Conservation (phyloP, 2,329 filamentous ascomycete genomes). For the Dactylellina drechsleri region DNA sequence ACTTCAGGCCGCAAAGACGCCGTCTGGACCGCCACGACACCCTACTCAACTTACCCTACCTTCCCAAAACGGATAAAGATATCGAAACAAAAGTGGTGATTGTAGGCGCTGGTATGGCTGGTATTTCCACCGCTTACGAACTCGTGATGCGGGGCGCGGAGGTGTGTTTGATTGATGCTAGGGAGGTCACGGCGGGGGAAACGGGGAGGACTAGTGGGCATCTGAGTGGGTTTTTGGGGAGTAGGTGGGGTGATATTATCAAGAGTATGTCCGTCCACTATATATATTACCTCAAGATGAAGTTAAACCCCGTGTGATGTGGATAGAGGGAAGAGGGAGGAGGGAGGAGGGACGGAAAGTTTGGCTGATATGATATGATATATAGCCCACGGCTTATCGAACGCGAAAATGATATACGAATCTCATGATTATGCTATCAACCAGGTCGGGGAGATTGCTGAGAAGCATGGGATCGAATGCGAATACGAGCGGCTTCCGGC, state of each 20-base stretch:
- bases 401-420: conserved; percentile 66
- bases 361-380: too few relatives aligned
- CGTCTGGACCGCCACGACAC: conserved; percentile 67
- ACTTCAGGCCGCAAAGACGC: conserved; percentile 67
- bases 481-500: conserved; percentile 67
- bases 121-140: conserved; percentile 67
- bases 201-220: conserved; percentile 68
- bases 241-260: conserved; percentile 66
- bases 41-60: conserved; percentile 63
- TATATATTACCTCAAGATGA: not conserved
- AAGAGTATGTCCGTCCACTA: conserved; percentile 59
- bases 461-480: conserved; percentile 67
- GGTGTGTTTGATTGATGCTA: conserved; percentile 68
- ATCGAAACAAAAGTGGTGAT: conserved; percentile 66
- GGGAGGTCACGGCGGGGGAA: conserved; percentile 68
- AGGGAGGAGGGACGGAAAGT: too few relatives aligned
- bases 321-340: too few relatives aligned
- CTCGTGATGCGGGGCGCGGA: conserved; percentile 66
- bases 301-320: too few relatives aligned
- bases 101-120: conserved; percentile 68
- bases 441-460: conserved; percentile 66
- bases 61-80: conserved; percentile 63
- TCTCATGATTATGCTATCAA: conserved; percentile 69
- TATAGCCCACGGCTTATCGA: conserved; percentile 65
- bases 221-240: conserved; percentile 68